Percentiles rank a stretch among this genome's conserved stretches.
These are phyloP conservation scores for Yarrowia keelungensis DNA, from an alignment of 805 yeast genomes.

Conservation along the genomic window DNA sequence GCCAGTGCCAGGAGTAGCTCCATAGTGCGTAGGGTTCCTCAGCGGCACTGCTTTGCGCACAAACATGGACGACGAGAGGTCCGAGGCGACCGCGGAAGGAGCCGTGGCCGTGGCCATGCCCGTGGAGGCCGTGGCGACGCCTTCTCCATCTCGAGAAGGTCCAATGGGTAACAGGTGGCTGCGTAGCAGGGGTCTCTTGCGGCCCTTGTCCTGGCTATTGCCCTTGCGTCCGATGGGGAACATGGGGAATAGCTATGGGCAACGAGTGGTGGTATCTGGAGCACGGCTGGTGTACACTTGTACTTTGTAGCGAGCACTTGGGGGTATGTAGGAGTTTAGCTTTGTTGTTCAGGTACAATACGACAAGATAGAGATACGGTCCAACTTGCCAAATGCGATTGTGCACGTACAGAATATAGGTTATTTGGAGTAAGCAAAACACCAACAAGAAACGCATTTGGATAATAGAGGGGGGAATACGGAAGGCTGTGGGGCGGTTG, in stretches of 20 bases:
- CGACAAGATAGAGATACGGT: too few relatives aligned
- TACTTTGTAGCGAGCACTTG: not conserved
- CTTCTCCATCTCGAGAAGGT: not conserved
- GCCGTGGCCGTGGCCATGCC: conserved; percentile 12
- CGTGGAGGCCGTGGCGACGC: conserved; percentile 8
- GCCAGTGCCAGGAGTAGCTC: conserved; percentile 4
- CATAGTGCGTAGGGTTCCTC: not conserved
- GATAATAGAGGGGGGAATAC: too few relatives aligned
- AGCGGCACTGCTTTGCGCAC: conserved; percentile 30
- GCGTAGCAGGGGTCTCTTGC: conserved; percentile 28
- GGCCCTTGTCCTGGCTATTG: conserved; percentile 35
- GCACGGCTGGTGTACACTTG: not conserved
- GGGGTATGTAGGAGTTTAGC: not conserved
- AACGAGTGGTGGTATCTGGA: not conserved
- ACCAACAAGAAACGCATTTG: too few relatives aligned
- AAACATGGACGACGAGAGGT: conserved; percentile 25
- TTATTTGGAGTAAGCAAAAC: too few relatives aligned
- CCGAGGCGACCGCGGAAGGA: conserved; percentile 19
- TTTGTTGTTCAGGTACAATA: too few relatives aligned
- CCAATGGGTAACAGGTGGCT: conserved; percentile 28
- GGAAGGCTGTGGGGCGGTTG: not conserved
- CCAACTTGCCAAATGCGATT: not conserved
- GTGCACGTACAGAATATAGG: not conserved
- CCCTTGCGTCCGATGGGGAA: conserved; percentile 32
- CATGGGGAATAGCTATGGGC: conserved; percentile 8